These are phyloP conservation scores for Fereydounia khargensis DNA, from an alignment of 1,284 basidiomycete genomes.

Conservation along the genomic window DNA sequence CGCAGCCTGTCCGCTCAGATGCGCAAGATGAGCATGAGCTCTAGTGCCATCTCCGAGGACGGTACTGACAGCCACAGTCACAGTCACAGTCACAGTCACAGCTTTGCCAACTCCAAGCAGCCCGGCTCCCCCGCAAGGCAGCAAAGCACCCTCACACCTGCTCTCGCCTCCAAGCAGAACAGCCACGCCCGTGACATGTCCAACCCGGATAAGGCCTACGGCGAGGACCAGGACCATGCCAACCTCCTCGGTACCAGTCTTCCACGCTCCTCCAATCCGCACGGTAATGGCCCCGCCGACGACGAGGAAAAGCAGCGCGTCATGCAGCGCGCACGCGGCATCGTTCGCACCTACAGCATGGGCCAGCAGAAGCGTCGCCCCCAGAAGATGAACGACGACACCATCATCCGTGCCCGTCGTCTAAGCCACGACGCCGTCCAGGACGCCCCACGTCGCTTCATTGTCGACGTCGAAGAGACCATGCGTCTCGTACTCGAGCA, in stretches of 20 bases:
- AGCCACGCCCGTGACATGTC: too few species aligned
- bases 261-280: slow-evolving; percentile 3
- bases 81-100: too few species aligned
- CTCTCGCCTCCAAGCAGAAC: too few species aligned
- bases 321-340: slow-evolving; percentile 29
- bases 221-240: slow-evolving; percentile 28
- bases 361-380: slow-evolving; percentile 52
- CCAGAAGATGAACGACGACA: slow-evolving; percentile 46
- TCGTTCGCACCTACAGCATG: slow-evolving; percentile 52
- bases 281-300: neutral
- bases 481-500: slow-evolving; percentile 94
- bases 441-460: slow-evolving; percentile 64
- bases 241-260: slow-evolving; percentile 17
- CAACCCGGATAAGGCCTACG: slow-evolving; percentile 17
- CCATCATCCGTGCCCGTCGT: slow-evolving; percentile 46
- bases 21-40: slow-evolving; percentile 33
- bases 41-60: slow-evolving; percentile 18
- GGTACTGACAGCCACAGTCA: too few species aligned
- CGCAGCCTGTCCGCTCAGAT: slow-evolving; percentile 28
- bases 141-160: too few species aligned
- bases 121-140: too few species aligned
- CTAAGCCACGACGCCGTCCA: slow-evolving; percentile 58
- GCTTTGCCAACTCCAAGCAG: too few species aligned
- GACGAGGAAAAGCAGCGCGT: slow-evolving; percentile 22
- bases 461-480: slow-evolving; percentile 98